Evolutionary conservation across 768 basidiomycete genomes (phyloP), one percentile per base, ranked within the genome.

Genomic region (Hygrocybe coccinea): DNA sequence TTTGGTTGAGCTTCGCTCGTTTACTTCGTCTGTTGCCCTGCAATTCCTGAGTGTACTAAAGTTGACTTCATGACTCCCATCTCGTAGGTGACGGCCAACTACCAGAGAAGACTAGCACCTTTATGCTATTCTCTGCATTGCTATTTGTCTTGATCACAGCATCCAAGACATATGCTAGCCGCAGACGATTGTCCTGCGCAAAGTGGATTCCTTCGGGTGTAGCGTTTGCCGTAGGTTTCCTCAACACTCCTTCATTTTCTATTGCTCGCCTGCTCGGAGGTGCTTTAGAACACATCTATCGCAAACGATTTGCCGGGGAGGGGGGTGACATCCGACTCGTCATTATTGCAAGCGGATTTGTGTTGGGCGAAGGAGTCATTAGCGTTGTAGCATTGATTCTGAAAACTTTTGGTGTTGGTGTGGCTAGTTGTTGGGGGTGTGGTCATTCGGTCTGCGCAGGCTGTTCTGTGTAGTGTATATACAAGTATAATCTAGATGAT

Each of bases 241-340:
- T 98, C 64, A 98, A 98, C 65, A 92, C 94, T 0, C 95, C 95
- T 2, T 89, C 88, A 3, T 98, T 97, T 74, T 91, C 92, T 5
- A 79, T 97, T 56, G 93, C 95, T 1, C 84, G 95, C 50, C 76
- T 97, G 29, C 77, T 95, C 53, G 95, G 95, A 36, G 95, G 95
- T 2, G 67, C 89, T 58, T 70, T 90, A 60, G 93, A 95, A 62
- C 82, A 86, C 62, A 65, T 81, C 24, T 91, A 86, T 63, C 79
- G 82, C 58, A 79, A 72, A 22, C 72, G 75, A 36, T 71, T 75
- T 63, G 74, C 77, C 22, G 81, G 76, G 58, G 78, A 81, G 56
- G 71, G 72, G 24, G 75, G 76, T 54, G 86, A 87, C 56, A 90
- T 93, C 56, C 75, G 81, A 33, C 72, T 95, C 35, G 87, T 98